Percentiles rank a stretch among this genome's conserved stretches.
These are phyloP conservation scores for Pseudopithomyces maydicus DNA, from an alignment of 2,329 filamentous ascomycete genomes.

Conservation along the genomic window DNA sequence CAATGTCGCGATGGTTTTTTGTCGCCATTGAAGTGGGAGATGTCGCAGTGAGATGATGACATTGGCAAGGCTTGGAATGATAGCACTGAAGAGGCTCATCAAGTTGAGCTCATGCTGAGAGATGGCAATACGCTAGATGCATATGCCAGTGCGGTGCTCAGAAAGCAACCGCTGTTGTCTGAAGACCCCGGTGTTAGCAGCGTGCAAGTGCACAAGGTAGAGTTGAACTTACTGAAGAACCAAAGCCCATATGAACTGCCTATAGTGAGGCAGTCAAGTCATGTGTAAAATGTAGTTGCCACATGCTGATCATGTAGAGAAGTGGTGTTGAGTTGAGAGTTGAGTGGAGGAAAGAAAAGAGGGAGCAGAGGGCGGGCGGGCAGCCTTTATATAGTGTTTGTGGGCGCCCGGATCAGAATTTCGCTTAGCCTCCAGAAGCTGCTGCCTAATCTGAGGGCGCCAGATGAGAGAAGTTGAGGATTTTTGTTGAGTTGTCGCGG, in stretches of 20 bases:
- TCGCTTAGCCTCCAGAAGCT: neutral
- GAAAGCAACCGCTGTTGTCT: no score
- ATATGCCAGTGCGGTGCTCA: no score
- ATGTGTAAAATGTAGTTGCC: neutral
- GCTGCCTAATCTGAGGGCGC: neutral
- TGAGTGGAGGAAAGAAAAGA: neutral
- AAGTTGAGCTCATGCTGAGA: neutral
- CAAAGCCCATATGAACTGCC: neutral
- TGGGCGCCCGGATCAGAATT: neutral
- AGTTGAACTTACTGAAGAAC: no score
- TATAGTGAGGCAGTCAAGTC: neutral
- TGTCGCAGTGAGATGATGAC: neutral
- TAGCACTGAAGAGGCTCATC: neutral
- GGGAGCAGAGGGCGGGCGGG: neutral
- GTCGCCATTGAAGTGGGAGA: neutral
- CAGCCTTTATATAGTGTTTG: neutral
- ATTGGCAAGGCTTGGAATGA: neutral
- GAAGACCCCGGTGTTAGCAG: no score
- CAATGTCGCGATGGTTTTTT: neutral
- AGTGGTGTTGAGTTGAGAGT: neutral
- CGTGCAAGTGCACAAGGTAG: no score
- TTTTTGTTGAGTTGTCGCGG: neutral
- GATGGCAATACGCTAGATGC: neutral
- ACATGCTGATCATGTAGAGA: neutral
- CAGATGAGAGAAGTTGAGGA: neutral